These are phyloP conservation scores for Arabis alpina DNA, from an alignment of 345 rosid genomes.

Conservation along the genomic window DNA sequence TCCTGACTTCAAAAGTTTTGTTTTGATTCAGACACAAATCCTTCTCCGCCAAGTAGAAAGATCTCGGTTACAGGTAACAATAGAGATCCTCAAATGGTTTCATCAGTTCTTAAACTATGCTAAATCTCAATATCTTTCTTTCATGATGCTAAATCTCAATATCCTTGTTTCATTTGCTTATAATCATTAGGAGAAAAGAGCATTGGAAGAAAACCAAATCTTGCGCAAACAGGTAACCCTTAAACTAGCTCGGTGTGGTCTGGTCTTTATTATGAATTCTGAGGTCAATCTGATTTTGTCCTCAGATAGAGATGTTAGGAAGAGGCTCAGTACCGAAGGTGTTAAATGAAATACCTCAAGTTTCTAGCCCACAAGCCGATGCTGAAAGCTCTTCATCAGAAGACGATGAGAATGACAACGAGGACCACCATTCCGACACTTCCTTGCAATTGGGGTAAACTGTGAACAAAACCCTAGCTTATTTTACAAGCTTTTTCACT, in stretches of 20 bases:
- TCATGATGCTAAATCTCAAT: constrained; percentile 2
- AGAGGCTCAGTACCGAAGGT: constrained; percentile 28
- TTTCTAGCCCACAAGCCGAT: constrained; percentile 31
- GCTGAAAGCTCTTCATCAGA: constrained; percentile 41
- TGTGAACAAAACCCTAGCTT: constrained; percentile 35
- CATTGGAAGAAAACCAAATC: constrained; percentile 43
- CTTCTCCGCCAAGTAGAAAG: constrained; percentile 37
- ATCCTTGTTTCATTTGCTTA: constrained; percentile 10
- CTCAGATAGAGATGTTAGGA: constrained; percentile 42
- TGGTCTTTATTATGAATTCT: neutral
- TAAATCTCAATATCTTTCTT: constrained; percentile 9
- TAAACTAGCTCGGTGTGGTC: neutral
- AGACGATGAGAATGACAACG: constrained; percentile 32
- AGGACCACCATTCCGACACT: constrained; percentile 41
- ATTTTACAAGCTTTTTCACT: constrained; percentile 2
- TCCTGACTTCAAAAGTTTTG: constrained; percentile 11
- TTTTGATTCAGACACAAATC: constrained; percentile 35
- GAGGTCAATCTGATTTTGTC: neutral
- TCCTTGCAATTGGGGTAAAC: constrained; percentile 47
- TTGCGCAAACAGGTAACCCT: constrained; percentile 41
- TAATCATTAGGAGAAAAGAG: constrained; percentile 33
- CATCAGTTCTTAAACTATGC: neutral
- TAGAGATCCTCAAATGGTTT: neutral
- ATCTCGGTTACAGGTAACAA: constrained; percentile 40
- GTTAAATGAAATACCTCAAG: constrained; percentile 25